Base-by-base conservation (phyloP, 768 basidiomycete species). In the Coprinopsis marcescibilis region DNA sequence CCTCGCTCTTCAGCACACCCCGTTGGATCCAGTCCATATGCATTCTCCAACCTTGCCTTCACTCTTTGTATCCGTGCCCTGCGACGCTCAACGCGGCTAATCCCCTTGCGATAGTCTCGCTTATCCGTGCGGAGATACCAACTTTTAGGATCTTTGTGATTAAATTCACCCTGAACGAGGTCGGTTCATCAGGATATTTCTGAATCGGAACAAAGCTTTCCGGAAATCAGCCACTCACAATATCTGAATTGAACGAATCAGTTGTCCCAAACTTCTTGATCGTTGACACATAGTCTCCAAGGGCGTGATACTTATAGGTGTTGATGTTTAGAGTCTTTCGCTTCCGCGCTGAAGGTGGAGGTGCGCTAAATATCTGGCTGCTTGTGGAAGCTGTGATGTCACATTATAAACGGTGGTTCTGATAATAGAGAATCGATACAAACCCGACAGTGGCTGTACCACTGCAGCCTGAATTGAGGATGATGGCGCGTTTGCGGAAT, bases 231-330 rank as follows among this genome's bases (percentile, higher is more conserved):
- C 4, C 25, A 53, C 60, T 21, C 45, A 73, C 70, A 30, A 66
- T 43, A 43, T 73, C 68, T 0, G 69, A 74, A 0, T 65, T 67
- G 45, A 65, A 68, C 1, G 60, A 65, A 46, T 75, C 69, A 0
- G 69, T 66, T 0, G 62, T 65, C 0, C 71, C 71, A 43, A 54
- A 62, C 1, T 30, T 15, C 1, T 46, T 50, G 17, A 72, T 69
- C 11, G 52, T 47, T 2, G 24, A 19, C 0, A 58, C 59, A 44
- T 70, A 69, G 43, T 74, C 66, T 0, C 63, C 67, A 0, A 73
- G 56, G 1, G 63, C 53, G 52, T 72, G 72, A 1, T 61, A 55
- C 42, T 74, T 73, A 53, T 64, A 65, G 0, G 65, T 68, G 0
- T 43, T 25, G 1, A 69, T 44, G 33, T 64, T 71, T 32, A 63